Base-by-base conservation (phyloP, 2,329 filamentous ascomycete species). In the Ciborinia camelliae region DNA sequence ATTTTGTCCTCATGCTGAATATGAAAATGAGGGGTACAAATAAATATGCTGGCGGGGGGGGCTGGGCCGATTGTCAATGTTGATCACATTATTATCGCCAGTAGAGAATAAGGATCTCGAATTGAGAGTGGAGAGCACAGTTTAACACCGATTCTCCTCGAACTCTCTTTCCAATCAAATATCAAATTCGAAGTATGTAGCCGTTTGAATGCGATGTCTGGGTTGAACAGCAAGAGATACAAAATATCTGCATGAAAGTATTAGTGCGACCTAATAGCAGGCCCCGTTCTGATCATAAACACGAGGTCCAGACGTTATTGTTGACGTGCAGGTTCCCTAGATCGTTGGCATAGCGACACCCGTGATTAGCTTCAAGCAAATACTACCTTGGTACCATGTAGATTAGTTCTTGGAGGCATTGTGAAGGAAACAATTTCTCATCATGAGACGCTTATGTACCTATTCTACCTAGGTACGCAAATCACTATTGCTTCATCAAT, bases 1-100 rank as follows among this genome's bases (percentile, higher is more conserved):
- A 54, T 64, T 62, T 51, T 54, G 51, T 61, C 65, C 63, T 70
- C 73, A 73, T 74, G 41, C 51, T 73, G 65, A 52, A 30, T 28
- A 37, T 15, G 48, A n/a, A 37, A 61, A 28, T 37, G 55, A 50
- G 45, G 64, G 58, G 41, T 67, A 53, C 63, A 63, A 26, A 30
- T 9, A 20, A 20, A 64, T 26, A 59, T 43, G 43, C 53, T 47
- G 43, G 37, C 62, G 55, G 59, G 63, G 55, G 59, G 63, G 64
- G 39, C 58, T 65, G 66, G 55, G 58, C 43, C 60, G 41, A 43
- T 54, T 26, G 66, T 66, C 63, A 66, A 63, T 58, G 37, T 58
- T 52, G 61, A 66, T 68, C 65, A 68, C 69, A 69, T 73, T 45
- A 64, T 67, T 52, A 54, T 54, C 30, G 63, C 59, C 61, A 18